These are phyloP conservation scores for Panicum miliaceum DNA, from an alignment of 176 grass and related monocot genomes.

Conservation along the genomic window DNA sequence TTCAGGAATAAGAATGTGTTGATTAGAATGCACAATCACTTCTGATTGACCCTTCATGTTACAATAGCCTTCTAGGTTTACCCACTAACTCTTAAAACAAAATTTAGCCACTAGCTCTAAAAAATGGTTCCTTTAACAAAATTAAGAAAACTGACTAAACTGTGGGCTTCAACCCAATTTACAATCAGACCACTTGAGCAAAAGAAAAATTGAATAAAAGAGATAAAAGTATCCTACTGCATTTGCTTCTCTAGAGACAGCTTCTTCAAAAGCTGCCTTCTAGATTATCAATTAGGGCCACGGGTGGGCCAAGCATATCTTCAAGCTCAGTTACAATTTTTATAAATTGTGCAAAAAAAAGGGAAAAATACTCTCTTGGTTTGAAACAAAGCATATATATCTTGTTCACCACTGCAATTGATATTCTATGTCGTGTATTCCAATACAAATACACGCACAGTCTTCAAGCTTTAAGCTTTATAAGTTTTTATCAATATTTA, in stretches of 20 bases:
- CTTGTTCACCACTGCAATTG: neutral
- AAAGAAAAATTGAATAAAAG: neutral
- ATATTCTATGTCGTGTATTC: neutral
- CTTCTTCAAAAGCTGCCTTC: neutral
- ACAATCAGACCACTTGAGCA: neutral
- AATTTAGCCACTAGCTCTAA: neutral
- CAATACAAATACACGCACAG: neutral
- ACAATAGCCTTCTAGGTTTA: conserved; percentile 15
- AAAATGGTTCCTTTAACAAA: neutral
- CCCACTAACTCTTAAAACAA: neutral
- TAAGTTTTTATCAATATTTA: neutral
- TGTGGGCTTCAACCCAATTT: too few relatives aligned
- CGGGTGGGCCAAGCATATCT: neutral
- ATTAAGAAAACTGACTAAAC: neutral
- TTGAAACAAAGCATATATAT: neutral
- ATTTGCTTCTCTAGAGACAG: neutral
- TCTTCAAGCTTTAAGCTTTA: neutral
- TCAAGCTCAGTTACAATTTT: neutral
- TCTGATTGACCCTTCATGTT: conserved; percentile 25
- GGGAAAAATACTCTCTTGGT: neutral
- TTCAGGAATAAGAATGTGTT: conserved; percentile 37
- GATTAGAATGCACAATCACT: conserved; percentile 1
- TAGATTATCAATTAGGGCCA: neutral
- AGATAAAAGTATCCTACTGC: neutral
- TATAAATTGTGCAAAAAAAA: neutral